A percentile compares a stretch with the other conserved stretches of the same genome.
phyloP scores from a whole-genome alignment of 352 stramenopile genomes.

The Phytophthora meadii region DNA sequence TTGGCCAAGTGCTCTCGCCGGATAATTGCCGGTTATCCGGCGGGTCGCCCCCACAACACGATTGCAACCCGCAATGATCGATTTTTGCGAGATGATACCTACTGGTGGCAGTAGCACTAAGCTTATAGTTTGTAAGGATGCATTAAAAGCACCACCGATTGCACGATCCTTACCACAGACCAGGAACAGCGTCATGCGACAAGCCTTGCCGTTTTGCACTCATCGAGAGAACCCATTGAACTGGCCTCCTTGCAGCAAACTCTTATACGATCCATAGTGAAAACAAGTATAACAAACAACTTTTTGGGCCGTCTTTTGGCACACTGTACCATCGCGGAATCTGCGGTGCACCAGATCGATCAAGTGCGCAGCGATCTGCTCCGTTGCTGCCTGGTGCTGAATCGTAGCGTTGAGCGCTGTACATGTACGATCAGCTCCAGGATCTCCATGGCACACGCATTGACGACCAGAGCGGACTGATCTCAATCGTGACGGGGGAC shows the following conservation, averaged over 20 bases:
- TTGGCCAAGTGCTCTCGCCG: conserved; percentile 31
- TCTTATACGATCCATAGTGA: background rate
- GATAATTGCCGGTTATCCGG: conserved; percentile 29
- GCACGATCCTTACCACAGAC: background rate
- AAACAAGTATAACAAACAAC: background rate
- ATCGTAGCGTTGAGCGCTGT: conserved; percentile 20
- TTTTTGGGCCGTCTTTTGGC: conserved; percentile 9
- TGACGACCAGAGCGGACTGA: conserved; percentile 7
- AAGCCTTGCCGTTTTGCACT: conserved; percentile 10
- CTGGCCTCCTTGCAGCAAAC: conserved; percentile 21
- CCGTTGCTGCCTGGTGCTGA: background rate
- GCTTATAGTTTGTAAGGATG: background rate
- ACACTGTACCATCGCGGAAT: conserved; percentile 11
- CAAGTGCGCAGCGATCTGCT: conserved; percentile 8
- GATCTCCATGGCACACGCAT: background rate
- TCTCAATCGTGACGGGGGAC: background rate
- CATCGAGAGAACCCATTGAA: conserved; percentile 22
- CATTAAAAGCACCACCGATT: background rate
- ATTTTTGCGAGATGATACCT: background rate
- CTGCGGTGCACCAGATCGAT: conserved; percentile 1
- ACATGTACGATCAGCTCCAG: conserved; percentile 4
- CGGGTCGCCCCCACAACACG: conserved; percentile 26
- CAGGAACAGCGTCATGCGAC: conserved; percentile 20
- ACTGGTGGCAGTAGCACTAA: conserved; percentile 1
- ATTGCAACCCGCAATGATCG: conserved; percentile 18